Evolutionary conservation across 1,284 basidiomycete species (phyloP).

Genomic region (Papiliotrema fonsecae): DNA sequence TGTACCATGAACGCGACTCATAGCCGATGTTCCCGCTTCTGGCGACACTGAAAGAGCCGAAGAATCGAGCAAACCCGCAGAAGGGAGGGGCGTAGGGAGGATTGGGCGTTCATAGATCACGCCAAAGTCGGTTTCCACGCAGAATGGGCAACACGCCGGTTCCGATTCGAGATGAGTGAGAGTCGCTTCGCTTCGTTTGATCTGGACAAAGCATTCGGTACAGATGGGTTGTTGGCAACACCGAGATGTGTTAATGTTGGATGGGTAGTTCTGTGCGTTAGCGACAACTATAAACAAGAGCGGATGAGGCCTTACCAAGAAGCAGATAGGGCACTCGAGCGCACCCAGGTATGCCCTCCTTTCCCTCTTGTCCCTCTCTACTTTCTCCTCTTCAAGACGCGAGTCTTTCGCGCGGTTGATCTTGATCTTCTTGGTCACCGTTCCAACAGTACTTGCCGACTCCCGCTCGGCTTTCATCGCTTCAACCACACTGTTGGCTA

Average conservation of each 20-base stretch:
- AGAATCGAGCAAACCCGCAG: conserved; percentile 4
- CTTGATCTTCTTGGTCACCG: conserved; percentile 29
- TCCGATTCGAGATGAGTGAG: conserved; percentile 86
- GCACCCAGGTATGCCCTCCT: conserved; percentile 75
- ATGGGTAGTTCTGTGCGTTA: conserved; percentile 62
- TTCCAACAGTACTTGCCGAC: conserved; percentile 13
- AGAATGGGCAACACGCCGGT: conserved; percentile 92
- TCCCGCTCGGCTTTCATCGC: conserved; percentile 35
- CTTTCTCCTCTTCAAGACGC: conserved; percentile 15
- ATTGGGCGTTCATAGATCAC: conserved; percentile 77
- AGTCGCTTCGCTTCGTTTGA: conserved; percentile 91
- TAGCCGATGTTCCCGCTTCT: conserved; percentile 56
- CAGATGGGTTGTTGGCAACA: conserved; percentile 99
- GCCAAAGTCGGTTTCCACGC: conserved; percentile 94
- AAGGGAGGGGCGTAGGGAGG: conserved; percentile 5
- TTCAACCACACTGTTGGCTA: conserved; percentile 31
- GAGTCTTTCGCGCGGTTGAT: conserved; percentile 12
- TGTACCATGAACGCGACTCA: conserved; percentile 28
- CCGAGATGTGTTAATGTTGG: conserved; percentile 91
- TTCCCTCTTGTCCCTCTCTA: conserved; percentile 59
- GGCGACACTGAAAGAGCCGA: conserved; percentile 46
- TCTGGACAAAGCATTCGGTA: conserved; percentile 98
- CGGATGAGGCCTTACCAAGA: conserved; percentile 63
- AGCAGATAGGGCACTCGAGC: conserved; percentile 98
- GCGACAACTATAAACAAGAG: background rate